Conservation (phyloP, 805 yeast genomes). For the Debaryomyces prosopidis region DNA sequence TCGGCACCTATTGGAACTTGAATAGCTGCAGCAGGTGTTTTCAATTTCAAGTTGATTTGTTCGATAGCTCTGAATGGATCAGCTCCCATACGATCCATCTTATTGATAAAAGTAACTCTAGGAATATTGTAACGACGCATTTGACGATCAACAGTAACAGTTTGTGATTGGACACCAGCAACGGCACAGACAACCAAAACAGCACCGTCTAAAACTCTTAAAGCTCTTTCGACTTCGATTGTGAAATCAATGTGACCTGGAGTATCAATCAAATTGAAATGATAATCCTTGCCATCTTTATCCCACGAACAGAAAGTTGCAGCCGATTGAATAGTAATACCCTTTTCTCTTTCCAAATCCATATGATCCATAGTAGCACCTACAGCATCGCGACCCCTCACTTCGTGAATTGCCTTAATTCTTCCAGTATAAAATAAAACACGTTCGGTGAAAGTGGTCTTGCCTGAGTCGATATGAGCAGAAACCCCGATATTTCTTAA, state of each 20-base stretch:
- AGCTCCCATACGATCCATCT: constrained; percentile 99
- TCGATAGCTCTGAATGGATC: constrained; percentile 95
- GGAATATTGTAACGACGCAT: constrained; percentile 99
- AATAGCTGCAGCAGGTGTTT: constrained; percentile 93
- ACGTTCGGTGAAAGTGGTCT: constrained; percentile 97
- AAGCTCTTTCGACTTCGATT: constrained; percentile 97
- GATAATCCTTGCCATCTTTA: constrained; percentile 65
- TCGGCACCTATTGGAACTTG: constrained; percentile 98
- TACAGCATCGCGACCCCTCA: constrained; percentile 93
- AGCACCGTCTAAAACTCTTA: constrained; percentile 97
- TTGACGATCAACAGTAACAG: constrained; percentile 98
- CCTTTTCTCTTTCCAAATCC: constrained; percentile 98
- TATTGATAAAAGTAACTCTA: constrained; percentile 91
- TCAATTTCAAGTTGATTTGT: constrained; percentile 83
- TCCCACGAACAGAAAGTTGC: constrained; percentile 98
- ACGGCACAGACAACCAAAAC: constrained; percentile 98
- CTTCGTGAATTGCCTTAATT: constrained; percentile 95
- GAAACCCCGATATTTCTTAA: constrained; percentile 96
- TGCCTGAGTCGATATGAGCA: constrained; percentile 98
- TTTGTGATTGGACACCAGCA: constrained; percentile 96
- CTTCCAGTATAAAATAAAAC: constrained; percentile 95
- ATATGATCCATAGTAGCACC: constrained; percentile 99
- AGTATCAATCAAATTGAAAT: constrained; percentile 94
- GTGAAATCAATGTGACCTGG: constrained; percentile 99
- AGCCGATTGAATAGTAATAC: constrained; percentile 98